Evolutionary conservation across 495 filamentous ascomycete species (phyloP), one percentile per base, ranked within the genome.

Genomic region (Apodospora peruviana): DNA sequence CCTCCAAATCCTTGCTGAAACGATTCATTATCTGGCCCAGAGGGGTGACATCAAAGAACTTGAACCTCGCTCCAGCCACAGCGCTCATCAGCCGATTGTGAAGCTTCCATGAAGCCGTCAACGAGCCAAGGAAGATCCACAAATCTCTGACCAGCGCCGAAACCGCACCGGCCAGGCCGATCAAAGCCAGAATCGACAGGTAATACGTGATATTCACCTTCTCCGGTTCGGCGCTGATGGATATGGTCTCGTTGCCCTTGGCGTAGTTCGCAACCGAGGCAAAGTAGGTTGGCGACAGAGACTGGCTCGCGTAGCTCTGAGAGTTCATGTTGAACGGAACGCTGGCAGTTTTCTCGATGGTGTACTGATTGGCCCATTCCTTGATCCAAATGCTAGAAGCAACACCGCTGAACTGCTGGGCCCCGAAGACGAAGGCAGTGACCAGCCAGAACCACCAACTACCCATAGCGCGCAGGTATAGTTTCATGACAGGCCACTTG

Each of bases 21-120:
- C 94, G 78, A 65, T 99, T 99, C 87, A 97, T 97, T 53, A 99
- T 77, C 66, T 96, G 93, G 11, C 94, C 94, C 0, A 96, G 79
- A 5, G 94, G 94, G 2, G 94, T 99, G 2, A 89, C 88, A 64
- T 99, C 94, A 62, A 99, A 99, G 74, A 99, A 99, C 53, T 87
- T 87, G 71, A 97, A 95, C 59, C 88, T 89, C 14, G 94, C 94
- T 43, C 90, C 83, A 47, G 88, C 85, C 22, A 99, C 79, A 3
- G 87, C 71, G 20, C 80, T 75, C 66, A 97, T 83, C 39, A 99
- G 78, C 21, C 80, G 76, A 47, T 81, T 73, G 62, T 99, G 94
- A 11, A 99, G 81, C 57, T 80, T 83, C 74, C 81, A 85, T 8
- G 93, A 96, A 5, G 94, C 94, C 16, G 83, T 83, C 37, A 99